These are phyloP conservation scores for Novymonas esmeraldas DNA, from an alignment of 208 protist species.

Conservation along the genomic window DNA sequence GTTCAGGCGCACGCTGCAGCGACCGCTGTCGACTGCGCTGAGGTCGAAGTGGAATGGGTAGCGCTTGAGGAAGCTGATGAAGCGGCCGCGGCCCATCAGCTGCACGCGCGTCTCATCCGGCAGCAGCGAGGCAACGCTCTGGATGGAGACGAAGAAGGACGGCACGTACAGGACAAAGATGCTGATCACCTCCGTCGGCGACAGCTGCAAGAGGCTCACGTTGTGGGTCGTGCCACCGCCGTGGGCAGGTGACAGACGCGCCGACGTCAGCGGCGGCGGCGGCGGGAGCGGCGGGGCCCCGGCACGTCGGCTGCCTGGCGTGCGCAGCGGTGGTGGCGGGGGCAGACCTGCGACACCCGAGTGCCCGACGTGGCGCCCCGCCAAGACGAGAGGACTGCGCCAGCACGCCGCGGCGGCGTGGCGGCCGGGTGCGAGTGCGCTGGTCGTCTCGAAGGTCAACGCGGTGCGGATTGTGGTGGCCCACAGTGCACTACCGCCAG, in stretches of 20 bases:
- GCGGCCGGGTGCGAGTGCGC: background rate
- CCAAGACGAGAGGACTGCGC: background rate
- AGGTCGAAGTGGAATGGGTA: conserved; percentile 87
- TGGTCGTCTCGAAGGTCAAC: too few relatives aligned
- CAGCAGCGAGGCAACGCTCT: conserved; percentile 75
- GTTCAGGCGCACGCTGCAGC: conserved; percentile 66
- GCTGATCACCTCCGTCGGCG: conserved; percentile 75
- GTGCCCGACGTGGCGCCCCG: conserved; percentile 1
- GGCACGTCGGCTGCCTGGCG: background rate
- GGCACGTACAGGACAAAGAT: conserved; percentile 79
- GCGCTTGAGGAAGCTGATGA: conserved; percentile 59
- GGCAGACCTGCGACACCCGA: background rate
- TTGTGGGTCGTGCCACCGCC: conserved; percentile 20
- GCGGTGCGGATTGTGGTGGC: too few relatives aligned
- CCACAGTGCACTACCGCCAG: too few relatives aligned
- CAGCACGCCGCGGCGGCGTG: background rate
- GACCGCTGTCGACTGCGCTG: conserved; percentile 27
- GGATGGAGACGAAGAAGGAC: conserved; percentile 78
- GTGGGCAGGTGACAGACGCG: conserved; percentile 24
- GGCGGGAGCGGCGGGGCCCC: conserved; percentile 29
- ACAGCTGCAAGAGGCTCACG: conserved; percentile 36
- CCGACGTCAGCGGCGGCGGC: conserved; percentile 33
- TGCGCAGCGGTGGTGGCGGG: conserved; percentile 8
- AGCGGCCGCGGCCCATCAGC: conserved; percentile 58
- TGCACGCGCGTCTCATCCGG: conserved; percentile 67